Evolutionary conservation across 2,329 filamentous ascomycete genomes (phyloP).

Genomic region (Diatrype stigma): DNA sequence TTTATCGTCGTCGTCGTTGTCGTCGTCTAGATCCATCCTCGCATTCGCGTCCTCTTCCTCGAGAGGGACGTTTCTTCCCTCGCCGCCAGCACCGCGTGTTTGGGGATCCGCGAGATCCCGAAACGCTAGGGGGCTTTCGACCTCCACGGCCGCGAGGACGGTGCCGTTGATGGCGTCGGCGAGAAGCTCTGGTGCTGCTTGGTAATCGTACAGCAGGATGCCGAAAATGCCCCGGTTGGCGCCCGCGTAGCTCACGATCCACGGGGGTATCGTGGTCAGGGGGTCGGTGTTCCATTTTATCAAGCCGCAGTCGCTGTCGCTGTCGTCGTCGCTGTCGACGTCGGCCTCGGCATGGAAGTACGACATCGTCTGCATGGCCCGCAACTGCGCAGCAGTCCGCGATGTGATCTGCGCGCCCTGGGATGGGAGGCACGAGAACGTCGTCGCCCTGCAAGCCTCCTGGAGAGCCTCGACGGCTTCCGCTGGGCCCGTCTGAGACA

Average conservation of each 20-base stretch:
- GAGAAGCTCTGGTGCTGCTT: constrained; percentile 54
- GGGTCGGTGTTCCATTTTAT: constrained; percentile 49
- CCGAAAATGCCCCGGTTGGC: constrained; percentile 53
- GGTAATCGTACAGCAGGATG: constrained; percentile 64
- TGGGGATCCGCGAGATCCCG: constrained; percentile 13
- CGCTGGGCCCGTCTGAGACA: constrained; percentile 59
- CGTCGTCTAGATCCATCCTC: constrained; percentile 20
- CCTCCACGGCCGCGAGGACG: constrained; percentile 61
- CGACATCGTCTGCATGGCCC: constrained; percentile 73
- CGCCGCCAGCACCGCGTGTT: too few relatives aligned
- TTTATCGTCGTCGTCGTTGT: neutral
- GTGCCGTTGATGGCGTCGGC: constrained; percentile 65
- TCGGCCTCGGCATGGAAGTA: constrained; percentile 60
- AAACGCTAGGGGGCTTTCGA: constrained; percentile 53
- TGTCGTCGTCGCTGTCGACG: constrained; percentile 15
- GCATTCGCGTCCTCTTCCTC: neutral
- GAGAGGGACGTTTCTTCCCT: constrained; percentile 10
- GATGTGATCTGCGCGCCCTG: constrained; percentile 51
- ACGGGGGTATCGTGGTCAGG: constrained; percentile 54
- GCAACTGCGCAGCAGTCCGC: constrained; percentile 60
- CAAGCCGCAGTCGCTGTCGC: constrained; percentile 11
- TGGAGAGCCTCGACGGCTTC: constrained; percentile 53
- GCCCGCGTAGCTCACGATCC: constrained; percentile 57
- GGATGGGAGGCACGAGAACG: constrained; percentile 54
- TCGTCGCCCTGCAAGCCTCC: constrained; percentile 34